Percentiles rank a stretch among this genome's conserved stretches.
Evolutionary conservation across 805 yeast genomes (phyloP).

Genomic region (Naumovozyma castellii): DNA sequence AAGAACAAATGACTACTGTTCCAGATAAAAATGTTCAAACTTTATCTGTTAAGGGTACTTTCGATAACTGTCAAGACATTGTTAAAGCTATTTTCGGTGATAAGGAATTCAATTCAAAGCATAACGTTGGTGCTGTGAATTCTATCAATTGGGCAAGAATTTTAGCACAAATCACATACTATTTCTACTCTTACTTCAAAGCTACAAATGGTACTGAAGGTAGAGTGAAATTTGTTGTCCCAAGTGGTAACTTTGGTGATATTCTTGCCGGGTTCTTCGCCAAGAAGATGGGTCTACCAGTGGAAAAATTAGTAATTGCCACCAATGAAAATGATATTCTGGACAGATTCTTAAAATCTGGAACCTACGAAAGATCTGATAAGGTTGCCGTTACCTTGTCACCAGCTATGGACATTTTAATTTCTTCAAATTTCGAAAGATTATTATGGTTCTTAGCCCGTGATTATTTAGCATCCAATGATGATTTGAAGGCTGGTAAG

Average conservation of each 20-base stretch:
- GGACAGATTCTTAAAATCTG: conserved; percentile 83
- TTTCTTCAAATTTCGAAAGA: conserved; percentile 94
- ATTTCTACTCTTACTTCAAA: conserved; percentile 85
- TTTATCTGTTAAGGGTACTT: conserved; percentile 87
- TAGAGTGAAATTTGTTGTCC: conserved; percentile 79
- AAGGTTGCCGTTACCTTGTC: conserved; percentile 82
- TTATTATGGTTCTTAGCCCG: conserved; percentile 88
- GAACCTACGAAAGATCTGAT: conserved; percentile 66
- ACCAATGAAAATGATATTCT: conserved; percentile 93
- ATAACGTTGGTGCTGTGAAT: conserved; percentile 95
- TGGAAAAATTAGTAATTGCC: conserved; percentile 79
- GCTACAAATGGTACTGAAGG: conserved; percentile 33
- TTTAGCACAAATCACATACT: conserved; percentile 93
- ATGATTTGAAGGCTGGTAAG: conserved; percentile 67
- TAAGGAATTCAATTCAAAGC: conserved; percentile 71
- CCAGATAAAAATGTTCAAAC: conserved; percentile 89
- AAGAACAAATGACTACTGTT: conserved; percentile 97
- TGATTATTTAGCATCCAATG: conserved; percentile 45
- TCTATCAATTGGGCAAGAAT: conserved; percentile 99
- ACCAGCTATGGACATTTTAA: conserved; percentile 97
- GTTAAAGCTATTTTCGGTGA: conserved; percentile 93
- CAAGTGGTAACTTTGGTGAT: conserved; percentile 98
- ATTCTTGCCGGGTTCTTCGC: conserved; percentile 95
- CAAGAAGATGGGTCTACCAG: conserved; percentile 88
- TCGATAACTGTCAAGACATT: conserved; percentile 96